Evolutionary conservation across 495 filamentous ascomycete species (phyloP).

Genomic region (Talaromyces stipitatus): DNA sequence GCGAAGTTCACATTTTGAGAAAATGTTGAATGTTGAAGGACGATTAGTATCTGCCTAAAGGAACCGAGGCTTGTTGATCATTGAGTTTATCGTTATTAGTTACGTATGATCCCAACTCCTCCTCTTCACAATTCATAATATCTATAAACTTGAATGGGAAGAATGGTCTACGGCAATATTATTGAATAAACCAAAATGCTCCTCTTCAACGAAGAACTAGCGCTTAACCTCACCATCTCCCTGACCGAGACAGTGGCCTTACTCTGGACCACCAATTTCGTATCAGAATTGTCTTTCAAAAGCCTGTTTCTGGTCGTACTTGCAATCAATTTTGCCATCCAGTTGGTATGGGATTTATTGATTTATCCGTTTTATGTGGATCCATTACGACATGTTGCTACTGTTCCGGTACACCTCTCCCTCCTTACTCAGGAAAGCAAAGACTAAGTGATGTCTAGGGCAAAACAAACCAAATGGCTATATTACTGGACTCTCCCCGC

Average conservation of each 20-base stretch:
- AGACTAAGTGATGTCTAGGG: too few species aligned
- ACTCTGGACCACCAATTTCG: neutral
- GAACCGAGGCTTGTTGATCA: neutral
- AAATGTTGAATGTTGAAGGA: neutral
- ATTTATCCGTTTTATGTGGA: constrained; percentile 67
- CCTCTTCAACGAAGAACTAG: constrained; percentile 2
- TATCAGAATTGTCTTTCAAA: constrained; percentile 3
- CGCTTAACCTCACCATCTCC: neutral
- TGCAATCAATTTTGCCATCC: constrained; percentile 18
- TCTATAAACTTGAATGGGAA: neutral
- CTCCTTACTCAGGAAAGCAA: neutral
- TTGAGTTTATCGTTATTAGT: neutral
- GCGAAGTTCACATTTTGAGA: neutral
- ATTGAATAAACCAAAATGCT: neutral
- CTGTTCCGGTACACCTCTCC: constrained; percentile 35
- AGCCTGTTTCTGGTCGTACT: neutral
- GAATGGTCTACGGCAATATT: neutral
- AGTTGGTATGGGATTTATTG: constrained; percentile 42
- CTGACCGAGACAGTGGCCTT: neutral
- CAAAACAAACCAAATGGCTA: constrained; percentile 47
- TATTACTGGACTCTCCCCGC: constrained; percentile 49
- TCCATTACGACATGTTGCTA: constrained; percentile 60
- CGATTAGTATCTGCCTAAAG: neutral
- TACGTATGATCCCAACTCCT: neutral
- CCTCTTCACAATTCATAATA: neutral